Conservation (phyloP, 1,139 yeast genomes). For the Kluyveromyces sp. region DNA sequence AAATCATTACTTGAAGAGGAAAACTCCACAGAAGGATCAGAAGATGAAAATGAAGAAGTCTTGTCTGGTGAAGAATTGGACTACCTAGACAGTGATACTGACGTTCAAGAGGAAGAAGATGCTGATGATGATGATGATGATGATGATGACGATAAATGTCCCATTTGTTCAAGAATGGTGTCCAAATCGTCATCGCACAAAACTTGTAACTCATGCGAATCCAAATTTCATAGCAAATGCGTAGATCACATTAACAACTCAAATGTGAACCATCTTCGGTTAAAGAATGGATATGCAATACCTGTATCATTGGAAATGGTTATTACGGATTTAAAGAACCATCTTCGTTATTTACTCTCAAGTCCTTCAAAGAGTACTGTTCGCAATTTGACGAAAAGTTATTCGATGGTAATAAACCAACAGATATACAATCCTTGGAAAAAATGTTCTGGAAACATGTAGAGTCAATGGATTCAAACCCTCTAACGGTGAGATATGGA, state of each 20-base stretch:
- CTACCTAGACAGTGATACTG: constrained; percentile 1
- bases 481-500: constrained; percentile 59
- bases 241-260: constrained; percentile 24
- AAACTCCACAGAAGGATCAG: neutral
- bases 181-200: constrained; percentile 39
- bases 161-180: constrained; percentile 39
- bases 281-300: constrained; percentile 75
- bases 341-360: constrained; percentile 46
- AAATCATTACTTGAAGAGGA: constrained; percentile 24
- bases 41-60: neutral
- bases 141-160: constrained; percentile 39
- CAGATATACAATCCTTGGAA: constrained; percentile 39
- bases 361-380: constrained; percentile 55
- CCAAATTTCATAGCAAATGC: constrained; percentile 59
- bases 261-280: constrained; percentile 34
- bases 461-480: constrained; percentile 37
- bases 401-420: constrained; percentile 28
- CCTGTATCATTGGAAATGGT: constrained; percentile 78
- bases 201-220: constrained; percentile 68
- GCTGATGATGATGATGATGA: constrained; percentile 32
- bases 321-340: constrained; percentile 86
- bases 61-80: neutral
- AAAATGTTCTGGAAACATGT: constrained; percentile 49
- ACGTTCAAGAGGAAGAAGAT: constrained; percentile 28
- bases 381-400: constrained; percentile 39